Evolutionary conservation across 352 stramenopile species (phyloP).

Genomic region (Pythium phragmitis): DNA sequence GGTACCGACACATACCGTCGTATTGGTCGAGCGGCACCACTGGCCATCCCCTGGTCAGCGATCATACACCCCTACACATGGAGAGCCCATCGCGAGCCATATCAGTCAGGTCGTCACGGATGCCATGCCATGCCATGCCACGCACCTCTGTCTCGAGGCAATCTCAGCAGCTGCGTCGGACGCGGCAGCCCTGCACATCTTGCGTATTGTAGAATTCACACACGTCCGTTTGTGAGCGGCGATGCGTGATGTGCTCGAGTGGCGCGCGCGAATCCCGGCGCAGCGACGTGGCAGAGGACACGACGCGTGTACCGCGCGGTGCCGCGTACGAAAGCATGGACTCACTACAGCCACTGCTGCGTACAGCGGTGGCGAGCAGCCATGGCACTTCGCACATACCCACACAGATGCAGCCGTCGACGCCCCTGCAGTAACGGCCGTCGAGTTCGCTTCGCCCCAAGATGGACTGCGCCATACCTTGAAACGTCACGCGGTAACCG

Average conservation of each 20-base stretch:
- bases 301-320: neutral
- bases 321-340: neutral
- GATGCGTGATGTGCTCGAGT: neutral
- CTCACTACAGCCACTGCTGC: neutral
- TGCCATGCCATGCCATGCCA: neutral
- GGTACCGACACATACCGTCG: neutral
- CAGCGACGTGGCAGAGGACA: neutral
- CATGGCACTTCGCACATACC: neutral
- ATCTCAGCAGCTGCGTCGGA: neutral
- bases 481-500: neutral
- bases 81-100: too few relatives aligned
- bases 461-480: neutral
- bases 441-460: neutral
- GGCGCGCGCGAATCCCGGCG: conserved; percentile 2
- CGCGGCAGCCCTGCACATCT: conserved; percentile 1
- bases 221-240: neutral
- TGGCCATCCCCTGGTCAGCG: too few relatives aligned
- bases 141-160: conserved; percentile 5
- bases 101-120: too few relatives aligned
- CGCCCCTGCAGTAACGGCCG: neutral
- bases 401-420: conserved; percentile 1
- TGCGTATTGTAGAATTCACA: neutral
- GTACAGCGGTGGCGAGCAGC: neutral
- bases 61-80: conserved; percentile 1
- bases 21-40: neutral